Base-by-base conservation (phyloP, 306 rosid genomes). In the Vicia villosa region DNA sequence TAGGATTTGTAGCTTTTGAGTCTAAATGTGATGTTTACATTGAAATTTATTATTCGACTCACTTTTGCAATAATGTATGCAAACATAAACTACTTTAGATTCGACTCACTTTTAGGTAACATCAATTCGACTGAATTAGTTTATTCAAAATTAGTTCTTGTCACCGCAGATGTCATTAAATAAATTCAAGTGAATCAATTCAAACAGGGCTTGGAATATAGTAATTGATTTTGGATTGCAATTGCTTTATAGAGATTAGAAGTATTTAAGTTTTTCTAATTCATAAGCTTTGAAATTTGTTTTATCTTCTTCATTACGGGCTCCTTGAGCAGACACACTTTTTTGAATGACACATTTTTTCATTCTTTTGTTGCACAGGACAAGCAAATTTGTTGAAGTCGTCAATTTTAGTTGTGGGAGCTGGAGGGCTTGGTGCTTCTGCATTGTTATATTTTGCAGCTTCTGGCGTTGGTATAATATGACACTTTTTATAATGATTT, bases 371-470 rank as follows among this genome's bases (percentile, higher is more conserved):
- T 43, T 43, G 50, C 83, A 63, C 77, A 91, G 97, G 79, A 60
- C 99, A 94, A 70, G 87, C 85, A 57, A 88, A 79, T 83, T 84
- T 94, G 8, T 75, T 86, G 55, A 94, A 87, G 66, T 83, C 99
- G 2, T 91, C 95, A 54, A 80, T 94, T 69, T 83, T 91, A 61
- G 97, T 94, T 36, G 89, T 91, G 68, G 99, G 99, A 74, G 98
- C 97, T 28, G 98, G 98, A 40, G 98, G 98, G 32, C 82, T 93
- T 78, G 97, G 98, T 64, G 92, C 98, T 30, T 94, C 97, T 10
- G 98, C 97, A 2, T 81, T 93, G 73, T 75, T 93, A 50, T 90
- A 93, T 82, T 89, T 93, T 47, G 97, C 91, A 21, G 97, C 98
- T 73, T 72, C 86, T 77, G 98, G 98, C 64, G 92, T 83, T 73